Conservation (phyloP, 345 rosid species). For the Rhizophora apiculata region DNA sequence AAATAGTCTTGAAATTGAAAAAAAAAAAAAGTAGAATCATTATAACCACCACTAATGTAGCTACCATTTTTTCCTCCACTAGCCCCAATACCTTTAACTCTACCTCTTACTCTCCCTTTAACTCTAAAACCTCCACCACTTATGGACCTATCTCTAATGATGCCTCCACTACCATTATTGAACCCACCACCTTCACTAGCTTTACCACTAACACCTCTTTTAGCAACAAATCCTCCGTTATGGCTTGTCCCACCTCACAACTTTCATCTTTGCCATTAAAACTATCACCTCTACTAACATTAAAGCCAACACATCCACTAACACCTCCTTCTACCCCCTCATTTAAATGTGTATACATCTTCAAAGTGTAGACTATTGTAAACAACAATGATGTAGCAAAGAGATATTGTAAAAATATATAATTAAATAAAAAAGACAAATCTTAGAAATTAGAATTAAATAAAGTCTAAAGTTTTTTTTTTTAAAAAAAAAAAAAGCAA, state of each 20-base stretch:
- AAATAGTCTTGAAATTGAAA: no score
- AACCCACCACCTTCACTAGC: conserved; percentile 6
- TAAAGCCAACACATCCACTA: conserved; percentile 6
- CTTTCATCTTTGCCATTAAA: background rate
- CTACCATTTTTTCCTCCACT: background rate
- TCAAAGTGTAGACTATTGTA: no score
- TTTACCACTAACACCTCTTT: background rate
- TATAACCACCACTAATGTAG: conserved; percentile 5
- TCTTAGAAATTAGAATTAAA: no score
- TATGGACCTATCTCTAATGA: background rate
- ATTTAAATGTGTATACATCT: no score
- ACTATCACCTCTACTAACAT: conserved; percentile 1
- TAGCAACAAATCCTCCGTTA: background rate
- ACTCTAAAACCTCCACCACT: conserved; percentile 2
- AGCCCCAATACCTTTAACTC: conserved; percentile 1
- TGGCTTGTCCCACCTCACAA: background rate
- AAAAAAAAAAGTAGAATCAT: no score
- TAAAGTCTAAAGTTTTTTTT: no score
- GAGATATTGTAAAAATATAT: no score
- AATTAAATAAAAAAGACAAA: no score
- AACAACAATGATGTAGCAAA: no score
- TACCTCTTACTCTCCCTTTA: background rate
- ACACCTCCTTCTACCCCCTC: conserved; percentile 11
- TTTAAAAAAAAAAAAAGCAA: no score
- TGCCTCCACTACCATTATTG: conserved; percentile 3